Evolutionary conservation across 805 yeast species (phyloP).

Genomic region (Candida chilensis): DNA sequence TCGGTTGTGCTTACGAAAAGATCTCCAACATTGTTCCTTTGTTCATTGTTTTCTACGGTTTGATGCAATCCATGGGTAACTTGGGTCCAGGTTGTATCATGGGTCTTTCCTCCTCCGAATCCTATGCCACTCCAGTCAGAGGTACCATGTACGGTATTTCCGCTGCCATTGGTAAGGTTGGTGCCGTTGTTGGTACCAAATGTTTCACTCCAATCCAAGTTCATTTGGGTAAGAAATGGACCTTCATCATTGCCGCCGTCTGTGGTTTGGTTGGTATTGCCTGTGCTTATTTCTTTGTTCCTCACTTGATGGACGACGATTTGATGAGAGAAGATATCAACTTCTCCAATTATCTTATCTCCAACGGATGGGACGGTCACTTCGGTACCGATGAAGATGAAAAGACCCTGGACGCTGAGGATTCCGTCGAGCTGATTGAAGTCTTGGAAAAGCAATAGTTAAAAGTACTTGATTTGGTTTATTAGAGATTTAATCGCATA

Average conservation of each 20-base stretch:
- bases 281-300: conserved; percentile 27
- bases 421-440: too few relatives aligned
- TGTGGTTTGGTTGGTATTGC: conserved; percentile 30
- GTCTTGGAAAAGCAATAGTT: too few relatives aligned
- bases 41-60: conserved; percentile 35
- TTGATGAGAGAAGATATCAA: conserved; percentile 36
- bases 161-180: conserved; percentile 44
- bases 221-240: conserved; percentile 32
- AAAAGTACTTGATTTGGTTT: too few relatives aligned
- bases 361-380: conserved; percentile 38
- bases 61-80: conserved; percentile 33
- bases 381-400: conserved; percentile 22
- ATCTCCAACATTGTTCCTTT: conserved; percentile 25
- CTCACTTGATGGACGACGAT: conserved; percentile 34
- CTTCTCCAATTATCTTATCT: conserved; percentile 34
- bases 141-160: conserved; percentile 37
- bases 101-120: conserved; percentile 34
- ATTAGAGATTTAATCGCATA: too few relatives aligned
- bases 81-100: conserved; percentile 39
- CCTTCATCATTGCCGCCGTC: conserved; percentile 38
- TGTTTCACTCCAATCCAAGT: conserved; percentile 35
- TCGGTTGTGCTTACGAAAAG: conserved; percentile 33
- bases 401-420: too few relatives aligned
- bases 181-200: conserved; percentile 41
- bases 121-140: conserved; percentile 40